Evolutionary conservation across 208 protist species (phyloP), one percentile per base, ranked within the genome.

Genomic region (Leishmania mexicana): DNA sequence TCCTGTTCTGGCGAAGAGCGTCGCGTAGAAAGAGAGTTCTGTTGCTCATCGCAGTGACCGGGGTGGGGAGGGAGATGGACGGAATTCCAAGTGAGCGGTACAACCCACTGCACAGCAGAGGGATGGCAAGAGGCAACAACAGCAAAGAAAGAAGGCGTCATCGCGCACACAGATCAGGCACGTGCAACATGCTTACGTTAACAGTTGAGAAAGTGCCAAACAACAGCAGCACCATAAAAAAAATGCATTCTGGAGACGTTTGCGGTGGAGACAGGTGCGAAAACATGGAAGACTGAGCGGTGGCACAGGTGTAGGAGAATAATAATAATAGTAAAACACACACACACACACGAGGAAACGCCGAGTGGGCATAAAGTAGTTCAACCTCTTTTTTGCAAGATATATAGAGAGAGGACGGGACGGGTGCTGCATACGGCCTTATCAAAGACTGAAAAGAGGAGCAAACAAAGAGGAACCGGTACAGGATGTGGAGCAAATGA

Each of bases 261-360:
- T 58, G 75, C 51, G 51, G 51, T 21, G 51, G 17, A 54, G 31
- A 54, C 17, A 62, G 68, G 53, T 49, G 28, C 11, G n/a, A 31
- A 73, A 78, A 77, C 74, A 81, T 54, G 76, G 68, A 86, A 65
- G 47, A 64, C 76, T 76, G 54, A 60, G 58, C 21, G 51, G 42
- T 17, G 5, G 38, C 24, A 76, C 53, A 71, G 35, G 35, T n/a
- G 31, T 21, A 65, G 53, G 40, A 7, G 40, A 1, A 24, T 10
- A 70, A 24, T 6, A n/a, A 13, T 13, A 13, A 40, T 35, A n/a
- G 3, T 13, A 13, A 40, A 31, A 70, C 64, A 40, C 64, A 70
- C 64, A 70, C 64, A 42, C 28, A 70, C 28, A 70, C 28, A 24
- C 45, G 45, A 38, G 54, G 58, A 65, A 35, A n/a, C 10, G 4